Evolutionary conservation across 768 basidiomycete genomes (phyloP), one percentile per base, ranked within the genome.

Genomic region (Mycena polygramma): DNA sequence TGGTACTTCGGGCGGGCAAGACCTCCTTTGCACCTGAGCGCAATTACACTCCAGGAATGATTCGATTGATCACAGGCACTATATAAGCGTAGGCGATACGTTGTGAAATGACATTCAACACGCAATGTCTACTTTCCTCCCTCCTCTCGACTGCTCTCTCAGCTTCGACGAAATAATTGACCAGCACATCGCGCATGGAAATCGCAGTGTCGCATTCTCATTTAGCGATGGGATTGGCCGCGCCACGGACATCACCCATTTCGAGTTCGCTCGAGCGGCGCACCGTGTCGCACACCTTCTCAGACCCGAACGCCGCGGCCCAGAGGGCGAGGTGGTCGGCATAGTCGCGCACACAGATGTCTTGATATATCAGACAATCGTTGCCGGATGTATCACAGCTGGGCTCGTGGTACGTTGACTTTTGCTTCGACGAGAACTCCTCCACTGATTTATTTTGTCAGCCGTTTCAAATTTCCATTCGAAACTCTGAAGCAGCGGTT

Each of bases 241-340:
- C 7, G 68, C 79, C 13, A 76, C 77, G 9, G 65, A 72, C 37
- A 79, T 88, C 37, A 79, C 82, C 7, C 80, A 81, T 59, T 65
- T 84, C 10, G 85, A 88, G 61, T 88, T 87, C 70, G 81, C 79
- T 20, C 81, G 82, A 11, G 87, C 86, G 10, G 80, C 79, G 49
- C 82, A 87, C 66, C 81, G 85, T 19, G 76, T 83, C 24, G 85
- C 85, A 0, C 83, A 83, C 69, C 68, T 74, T 24, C 52, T 87
- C 15, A 78, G 82, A 17, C 85, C 84, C 0, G 69, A 71, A n/a
- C 78, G 81, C 3, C 62, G 57, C 37, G 77, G 81, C 1, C 69
- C 71, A 2, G 78, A 82, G n/a, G 79, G 78, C 14, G 75, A 75
- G 24, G 76, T 84, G 5, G 67, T 86, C 8, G 83, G 80, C 0